Evolutionary conservation across 2,329 filamentous ascomycete species (phyloP).

Genomic region (Trichocomaceae sp.): DNA sequence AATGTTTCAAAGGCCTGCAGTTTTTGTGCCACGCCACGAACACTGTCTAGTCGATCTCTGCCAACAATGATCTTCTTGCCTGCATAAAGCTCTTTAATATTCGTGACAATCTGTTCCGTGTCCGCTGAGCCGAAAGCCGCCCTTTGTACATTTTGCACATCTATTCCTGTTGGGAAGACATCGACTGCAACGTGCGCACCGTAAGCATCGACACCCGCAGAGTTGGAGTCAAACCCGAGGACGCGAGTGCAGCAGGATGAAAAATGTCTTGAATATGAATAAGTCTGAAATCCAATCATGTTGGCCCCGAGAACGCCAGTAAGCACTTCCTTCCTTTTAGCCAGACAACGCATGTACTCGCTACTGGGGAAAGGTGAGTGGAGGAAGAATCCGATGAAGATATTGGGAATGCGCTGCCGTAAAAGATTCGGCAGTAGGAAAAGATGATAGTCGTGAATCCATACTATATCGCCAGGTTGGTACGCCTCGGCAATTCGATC

Average conservation of each 20-base stretch:
- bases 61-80: conserved; percentile 94
- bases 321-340: conserved; percentile 80
- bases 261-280: conserved; percentile 92
- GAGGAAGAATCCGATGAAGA: conserved; percentile 91
- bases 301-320: conserved; percentile 87
- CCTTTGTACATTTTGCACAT: conserved; percentile 70
- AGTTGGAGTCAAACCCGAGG: conserved; percentile 81
- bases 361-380: conserved; percentile 94
- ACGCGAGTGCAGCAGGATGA: conserved; percentile 88
- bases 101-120: conserved; percentile 64
- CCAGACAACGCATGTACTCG: conserved; percentile 86
- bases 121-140: conserved; percentile 65
- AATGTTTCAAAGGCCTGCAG: conserved; percentile 90
- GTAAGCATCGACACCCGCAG: conserved; percentile 78
- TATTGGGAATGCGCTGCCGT: conserved; percentile 75
- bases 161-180: conserved; percentile 91
- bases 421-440: conserved; percentile 83
- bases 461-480: conserved; percentile 84
- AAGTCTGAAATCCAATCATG: conserved; percentile 90
- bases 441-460: conserved; percentile 92
- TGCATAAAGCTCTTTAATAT: conserved; percentile 69
- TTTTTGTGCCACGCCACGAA: conserved; percentile 91
- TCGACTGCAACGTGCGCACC: conserved; percentile 84
- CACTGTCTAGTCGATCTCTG: conserved; percentile 85
- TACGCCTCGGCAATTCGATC: conserved; percentile 82